Conservation (phyloP, 169 alveolate species). For the Cryptosporidium parvum region DNA sequence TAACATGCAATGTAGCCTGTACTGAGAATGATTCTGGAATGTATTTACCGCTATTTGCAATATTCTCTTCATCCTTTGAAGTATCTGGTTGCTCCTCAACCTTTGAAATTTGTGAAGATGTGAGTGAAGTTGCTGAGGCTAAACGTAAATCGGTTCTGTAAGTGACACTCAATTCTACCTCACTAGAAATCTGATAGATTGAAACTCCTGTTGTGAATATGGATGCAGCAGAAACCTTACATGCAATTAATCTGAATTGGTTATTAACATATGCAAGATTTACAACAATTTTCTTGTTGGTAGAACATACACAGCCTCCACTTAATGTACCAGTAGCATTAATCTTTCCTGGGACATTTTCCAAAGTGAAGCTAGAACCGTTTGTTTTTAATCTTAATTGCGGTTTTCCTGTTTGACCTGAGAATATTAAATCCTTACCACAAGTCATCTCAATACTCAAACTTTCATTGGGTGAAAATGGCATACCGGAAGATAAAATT, state of each 20-base stretch:
- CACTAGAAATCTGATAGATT: slow-evolving; percentile 66
- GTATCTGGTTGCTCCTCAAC: slow-evolving; percentile 75
- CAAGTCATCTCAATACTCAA: slow-evolving; percentile 39
- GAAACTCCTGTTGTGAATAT: slow-evolving; percentile 42
- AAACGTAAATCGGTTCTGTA: slow-evolving; percentile 73
- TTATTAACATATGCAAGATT: slow-evolving; percentile 27
- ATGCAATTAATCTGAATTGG: slow-evolving; percentile 57
- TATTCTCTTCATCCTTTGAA: slow-evolving; percentile 29
- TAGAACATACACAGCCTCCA: slow-evolving; percentile 54
- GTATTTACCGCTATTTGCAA: neutral
- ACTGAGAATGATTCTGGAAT: slow-evolving; percentile 43
- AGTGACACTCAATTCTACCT: neutral
- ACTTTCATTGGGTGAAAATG: slow-evolving; percentile 74
- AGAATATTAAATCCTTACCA: slow-evolving; percentile 34
- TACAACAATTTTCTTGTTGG: slow-evolving; percentile 27
- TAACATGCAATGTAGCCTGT: slow-evolving; percentile 48
- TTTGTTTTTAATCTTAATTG: slow-evolving; percentile 12
- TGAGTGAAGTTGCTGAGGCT: slow-evolving; percentile 53
- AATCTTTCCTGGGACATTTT: slow-evolving; percentile 38
- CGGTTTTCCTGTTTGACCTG: slow-evolving; percentile 47
- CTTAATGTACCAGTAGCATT: slow-evolving; percentile 29
- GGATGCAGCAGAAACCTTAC: slow-evolving; percentile 41
- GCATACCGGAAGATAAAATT: slow-evolving; percentile 53
- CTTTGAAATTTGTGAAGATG: slow-evolving; percentile 31
- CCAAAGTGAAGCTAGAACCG: slow-evolving; percentile 4